Conservation (phyloP, 192 early-diverging fungal genomes). For the Obelidium mucronatum region DNA sequence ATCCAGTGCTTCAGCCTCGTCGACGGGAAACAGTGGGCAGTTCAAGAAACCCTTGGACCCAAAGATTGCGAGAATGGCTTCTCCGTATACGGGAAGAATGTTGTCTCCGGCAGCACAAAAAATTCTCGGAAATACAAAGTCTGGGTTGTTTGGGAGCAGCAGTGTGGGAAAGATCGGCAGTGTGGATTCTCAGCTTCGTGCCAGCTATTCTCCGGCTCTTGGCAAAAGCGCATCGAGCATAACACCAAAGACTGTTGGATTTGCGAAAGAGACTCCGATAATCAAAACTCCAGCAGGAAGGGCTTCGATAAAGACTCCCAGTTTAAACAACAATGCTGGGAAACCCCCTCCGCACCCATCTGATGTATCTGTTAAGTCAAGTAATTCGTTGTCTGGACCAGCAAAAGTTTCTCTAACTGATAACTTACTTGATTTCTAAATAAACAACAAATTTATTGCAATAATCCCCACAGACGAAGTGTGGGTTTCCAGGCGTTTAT, state of each 20-base stretch:
- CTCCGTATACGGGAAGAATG: neutral
- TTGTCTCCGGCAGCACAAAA: constrained; percentile 16
- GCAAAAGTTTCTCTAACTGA: constrained; percentile 10
- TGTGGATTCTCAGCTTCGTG: constrained; percentile 18
- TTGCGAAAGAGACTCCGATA: neutral
- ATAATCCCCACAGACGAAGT: too few species aligned
- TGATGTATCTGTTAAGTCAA: neutral
- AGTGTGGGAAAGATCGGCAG: neutral
- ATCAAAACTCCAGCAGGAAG: neutral
- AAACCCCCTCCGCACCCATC: neutral
- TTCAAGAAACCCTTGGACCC: neutral
- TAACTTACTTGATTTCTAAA: constrained; percentile 23
- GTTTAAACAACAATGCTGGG: neutral
- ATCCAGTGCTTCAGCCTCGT: neutral
- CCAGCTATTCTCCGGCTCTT: constrained; percentile 16
- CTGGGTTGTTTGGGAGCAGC: neutral
- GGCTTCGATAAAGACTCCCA: neutral
- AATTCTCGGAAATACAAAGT: neutral
- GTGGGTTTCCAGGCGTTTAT: too few species aligned
- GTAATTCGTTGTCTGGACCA: neutral
- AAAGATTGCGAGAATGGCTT: neutral
- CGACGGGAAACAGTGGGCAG: neutral
- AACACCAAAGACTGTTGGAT: neutral
- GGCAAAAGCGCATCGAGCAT: neutral
- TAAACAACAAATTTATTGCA: too few species aligned